Base-by-base conservation (phyloP, 2,329 filamentous ascomycete species). In the Thielaviopsis populi region DNA sequence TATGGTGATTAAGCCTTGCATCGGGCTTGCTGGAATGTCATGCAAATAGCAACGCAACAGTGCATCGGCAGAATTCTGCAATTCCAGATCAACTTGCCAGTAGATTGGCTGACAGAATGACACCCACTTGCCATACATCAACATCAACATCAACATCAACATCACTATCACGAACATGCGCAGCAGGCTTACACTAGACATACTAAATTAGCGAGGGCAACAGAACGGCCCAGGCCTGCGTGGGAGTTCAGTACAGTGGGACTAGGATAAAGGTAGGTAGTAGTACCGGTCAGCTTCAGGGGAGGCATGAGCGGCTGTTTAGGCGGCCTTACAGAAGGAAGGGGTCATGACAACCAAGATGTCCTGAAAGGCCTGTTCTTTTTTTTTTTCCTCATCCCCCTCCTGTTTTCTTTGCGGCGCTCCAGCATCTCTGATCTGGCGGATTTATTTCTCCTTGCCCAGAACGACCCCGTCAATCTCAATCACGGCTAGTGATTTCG, bases 401-500 rank as follows among this genome's bases (percentile, higher is more conserved):
- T 50, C 30, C 30, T 7, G 30, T 33, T 7, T 33, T 7, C 30
- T 33, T 33, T 33, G 41, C 41, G 8, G 13, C 2, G 41, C 4
- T 3, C 15, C 42, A n/a, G 15, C 33, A 46, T 4, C 24, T 56
- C 53, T 3, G 53, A 19, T 56, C 24, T 37, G 53, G 53, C 17
- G 53, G 53, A 33, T 56, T 56, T 56, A 56, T 56, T 56, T 56
- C 27, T 56, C 53, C 53, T 19, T 46, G 42, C 15, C 17, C 42
- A 19, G 42, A 17, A 5, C 3, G 42, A 37, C 30, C 27, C 53
- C 53, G 53, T 22, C 27, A 56, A 56, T 56, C 53, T 56, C n/a
- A 33, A 37, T 30, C 17, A 37, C 13, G 2, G 42, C 42, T 6
- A 4, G n/a, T n/a, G 15, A 46, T 37, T 37, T 37, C 33, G 33